phyloP scores from a whole-genome alignment of 257 asterid genomes.

The Oldenlandia corymbosa region DNA sequence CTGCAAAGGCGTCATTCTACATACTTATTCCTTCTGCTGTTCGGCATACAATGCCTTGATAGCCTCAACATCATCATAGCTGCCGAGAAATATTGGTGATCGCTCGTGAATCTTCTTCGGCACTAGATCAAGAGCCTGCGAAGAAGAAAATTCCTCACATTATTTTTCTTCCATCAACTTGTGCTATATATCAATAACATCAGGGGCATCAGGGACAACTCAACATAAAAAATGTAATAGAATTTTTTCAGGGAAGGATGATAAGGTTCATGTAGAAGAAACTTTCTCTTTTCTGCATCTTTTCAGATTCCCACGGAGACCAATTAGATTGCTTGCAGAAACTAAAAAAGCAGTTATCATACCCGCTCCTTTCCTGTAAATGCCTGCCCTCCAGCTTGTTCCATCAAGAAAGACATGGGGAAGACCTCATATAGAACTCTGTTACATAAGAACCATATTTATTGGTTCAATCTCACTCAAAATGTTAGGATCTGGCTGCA shows the following conservation, averaged over 20 bases:
- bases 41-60: slow-evolving; percentile 81
- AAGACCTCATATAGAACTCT: slow-evolving; percentile 95
- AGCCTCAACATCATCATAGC: slow-evolving; percentile 91
- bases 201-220: neutral
- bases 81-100: slow-evolving; percentile 88
- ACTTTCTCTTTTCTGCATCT: neutral
- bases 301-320: neutral
- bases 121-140: slow-evolving; percentile 80
- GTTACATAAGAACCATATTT: slow-evolving; percentile 19
- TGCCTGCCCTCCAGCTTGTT: slow-evolving; percentile 97
- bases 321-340: too few relatives aligned
- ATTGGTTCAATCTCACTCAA: neutral
- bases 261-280: neutral
- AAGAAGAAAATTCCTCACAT: neutral
- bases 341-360: slow-evolving; percentile 20
- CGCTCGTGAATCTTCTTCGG: slow-evolving; percentile 85
- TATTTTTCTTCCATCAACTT: neutral
- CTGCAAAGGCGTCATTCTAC: slow-evolving; percentile 1
- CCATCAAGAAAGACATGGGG: slow-evolving; percentile 98
- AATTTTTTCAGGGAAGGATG: neutral
- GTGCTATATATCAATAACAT: neutral
- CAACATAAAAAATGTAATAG: too few relatives aligned
- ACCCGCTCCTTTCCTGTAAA: slow-evolving; percentile 90
- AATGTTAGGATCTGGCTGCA: neutral
- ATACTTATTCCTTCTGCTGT: slow-evolving; percentile 31